A percentile compares a stretch with the other conserved stretches of the same genome.
phyloP scores from a whole-genome alignment of 2,329 filamentous ascomycete genomes.

The Trichoderma hamatum region DNA sequence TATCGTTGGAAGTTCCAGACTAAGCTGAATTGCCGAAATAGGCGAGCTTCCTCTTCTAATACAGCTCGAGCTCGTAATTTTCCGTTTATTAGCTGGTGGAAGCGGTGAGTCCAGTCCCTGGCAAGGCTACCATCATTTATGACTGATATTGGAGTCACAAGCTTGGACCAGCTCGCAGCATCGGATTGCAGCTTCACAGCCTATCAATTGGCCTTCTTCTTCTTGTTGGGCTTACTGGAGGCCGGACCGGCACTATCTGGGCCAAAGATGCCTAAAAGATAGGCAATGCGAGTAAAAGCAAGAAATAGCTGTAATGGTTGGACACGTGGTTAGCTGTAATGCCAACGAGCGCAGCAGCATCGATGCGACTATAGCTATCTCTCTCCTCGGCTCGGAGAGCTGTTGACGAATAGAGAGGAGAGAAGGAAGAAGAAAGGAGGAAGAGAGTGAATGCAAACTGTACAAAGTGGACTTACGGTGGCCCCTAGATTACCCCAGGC shows the following conservation, averaged over 20 bases:
- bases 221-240: background rate
- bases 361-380: background rate
- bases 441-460: background rate
- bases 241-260: slow-evolving; percentile 38
- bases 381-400: background rate
- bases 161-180: background rate
- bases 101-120: background rate
- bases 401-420: background rate
- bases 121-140: background rate
- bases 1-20: background rate
- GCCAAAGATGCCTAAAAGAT: slow-evolving; percentile 64
- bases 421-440: background rate
- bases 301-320: slow-evolving; percentile 52
- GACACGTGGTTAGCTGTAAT: slow-evolving; percentile 14
- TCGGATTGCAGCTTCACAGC: background rate
- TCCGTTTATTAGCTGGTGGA: background rate
- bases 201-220: slow-evolving; percentile 19
- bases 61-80: background rate
- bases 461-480: slow-evolving; percentile 52
- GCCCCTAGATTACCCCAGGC: slow-evolving; percentile 73
- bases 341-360: background rate
- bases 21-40: background rate
- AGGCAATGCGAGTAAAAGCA: slow-evolving; percentile 58
- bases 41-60: background rate
- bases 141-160: background rate